Percentiles rank a stretch among this genome's conserved stretches.
phyloP scores from a whole-genome alignment of 179 eudicot species.

The Beta macrorhiza region DNA sequence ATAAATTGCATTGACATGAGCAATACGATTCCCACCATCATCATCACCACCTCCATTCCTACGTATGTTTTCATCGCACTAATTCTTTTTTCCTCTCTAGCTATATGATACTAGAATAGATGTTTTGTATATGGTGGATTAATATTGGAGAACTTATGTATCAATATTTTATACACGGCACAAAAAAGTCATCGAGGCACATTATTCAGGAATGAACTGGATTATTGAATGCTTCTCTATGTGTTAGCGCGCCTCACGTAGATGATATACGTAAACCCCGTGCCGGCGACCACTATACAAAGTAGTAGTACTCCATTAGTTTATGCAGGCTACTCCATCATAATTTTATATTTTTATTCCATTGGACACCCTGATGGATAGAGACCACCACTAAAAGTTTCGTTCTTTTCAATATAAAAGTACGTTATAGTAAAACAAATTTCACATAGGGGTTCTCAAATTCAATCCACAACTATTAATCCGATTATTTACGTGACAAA shows the following conservation, averaged over 20 bases:
- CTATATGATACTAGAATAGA: neutral
- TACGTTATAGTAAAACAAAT: too few species aligned
- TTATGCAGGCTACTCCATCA: neutral
- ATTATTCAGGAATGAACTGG: neutral
- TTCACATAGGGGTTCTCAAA: too few species aligned
- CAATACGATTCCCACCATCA: neutral
- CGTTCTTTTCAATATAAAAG: too few species aligned
- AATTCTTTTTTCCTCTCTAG: neutral
- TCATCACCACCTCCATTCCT: neutral
- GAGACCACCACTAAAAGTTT: too few species aligned
- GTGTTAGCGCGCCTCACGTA: neutral
- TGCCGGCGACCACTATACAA: neutral
- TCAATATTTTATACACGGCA: neutral
- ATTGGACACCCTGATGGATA: too few species aligned
- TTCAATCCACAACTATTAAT: too few species aligned
- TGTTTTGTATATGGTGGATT: neutral
- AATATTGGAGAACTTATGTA: neutral
- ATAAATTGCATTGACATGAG: neutral
- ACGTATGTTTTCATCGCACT: neutral
- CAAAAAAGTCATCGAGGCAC: neutral
- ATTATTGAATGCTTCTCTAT: neutral
- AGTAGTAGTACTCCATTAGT: neutral
- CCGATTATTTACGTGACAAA: too few species aligned
- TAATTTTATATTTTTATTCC: neutral
- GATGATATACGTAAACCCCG: neutral